These are phyloP conservation scores for Delonix regia DNA, from an alignment of 306 rosid species.

Conservation along the genomic window DNA sequence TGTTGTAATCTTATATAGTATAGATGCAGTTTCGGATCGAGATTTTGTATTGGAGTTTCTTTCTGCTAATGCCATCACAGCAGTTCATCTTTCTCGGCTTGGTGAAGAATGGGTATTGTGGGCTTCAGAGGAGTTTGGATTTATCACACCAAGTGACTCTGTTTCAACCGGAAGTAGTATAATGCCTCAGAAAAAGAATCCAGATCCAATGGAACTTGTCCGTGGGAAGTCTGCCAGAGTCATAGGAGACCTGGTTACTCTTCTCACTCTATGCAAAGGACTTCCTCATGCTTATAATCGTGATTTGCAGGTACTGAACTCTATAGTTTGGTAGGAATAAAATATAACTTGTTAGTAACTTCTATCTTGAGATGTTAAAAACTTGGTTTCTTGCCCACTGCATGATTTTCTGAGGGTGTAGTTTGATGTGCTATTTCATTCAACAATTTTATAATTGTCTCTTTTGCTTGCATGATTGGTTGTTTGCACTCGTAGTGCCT, in stretches of 20 bases:
- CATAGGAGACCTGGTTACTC: slow-evolving; percentile 86
- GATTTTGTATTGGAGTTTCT: slow-evolving; percentile 90
- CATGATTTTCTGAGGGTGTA: background rate
- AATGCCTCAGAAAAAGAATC: slow-evolving; percentile 99
- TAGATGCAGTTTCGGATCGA: slow-evolving; percentile 98
- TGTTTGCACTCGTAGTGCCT: background rate
- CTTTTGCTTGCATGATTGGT: background rate
- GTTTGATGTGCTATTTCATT: background rate
- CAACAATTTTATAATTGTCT: background rate
- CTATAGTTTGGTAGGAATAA: background rate
- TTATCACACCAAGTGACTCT: slow-evolving; percentile 85
- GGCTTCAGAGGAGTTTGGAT: slow-evolving; percentile 99
- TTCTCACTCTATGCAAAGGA: slow-evolving; percentile 93
- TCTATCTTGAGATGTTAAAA: background rate
- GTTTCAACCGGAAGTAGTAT: slow-evolving; percentile 98
- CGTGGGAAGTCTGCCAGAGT: slow-evolving; percentile 97
- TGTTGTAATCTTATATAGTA: slow-evolving; percentile 51
- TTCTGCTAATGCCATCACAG: slow-evolving; percentile 84
- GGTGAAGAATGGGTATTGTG: slow-evolving; percentile 99
- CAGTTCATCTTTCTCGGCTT: slow-evolving; percentile 95
- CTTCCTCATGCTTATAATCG: slow-evolving; percentile 98
- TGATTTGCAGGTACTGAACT: slow-evolving; percentile 80
- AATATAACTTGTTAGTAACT: background rate
- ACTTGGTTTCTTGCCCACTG: background rate
- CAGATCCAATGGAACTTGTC: slow-evolving; percentile 99